Conservation (phyloP, 2,329 filamentous ascomycete species). For the Xylaria sp. region DNA sequence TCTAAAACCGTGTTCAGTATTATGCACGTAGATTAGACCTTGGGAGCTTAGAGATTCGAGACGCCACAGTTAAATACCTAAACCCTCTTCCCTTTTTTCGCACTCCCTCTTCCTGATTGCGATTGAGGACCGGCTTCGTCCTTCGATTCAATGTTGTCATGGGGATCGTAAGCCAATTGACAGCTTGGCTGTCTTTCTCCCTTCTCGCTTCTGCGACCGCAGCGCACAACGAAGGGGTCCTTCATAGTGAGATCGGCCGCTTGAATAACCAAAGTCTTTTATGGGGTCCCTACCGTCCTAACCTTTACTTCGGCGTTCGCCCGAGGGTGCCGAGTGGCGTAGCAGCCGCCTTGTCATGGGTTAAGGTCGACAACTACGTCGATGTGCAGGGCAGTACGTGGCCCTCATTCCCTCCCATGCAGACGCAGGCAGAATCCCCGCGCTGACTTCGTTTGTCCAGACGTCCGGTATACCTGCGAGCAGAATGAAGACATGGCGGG, state of each 20-base stretch:
- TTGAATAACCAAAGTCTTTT: slow-evolving; percentile 81
- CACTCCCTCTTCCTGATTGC: neutral
- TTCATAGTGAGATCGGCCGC: slow-evolving; percentile 56
- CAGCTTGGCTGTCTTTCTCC: slow-evolving; percentile 42
- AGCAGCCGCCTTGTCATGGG: slow-evolving; percentile 86
- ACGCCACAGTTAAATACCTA: neutral
- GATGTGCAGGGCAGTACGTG: slow-evolving; percentile 75
- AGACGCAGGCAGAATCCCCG: no score
- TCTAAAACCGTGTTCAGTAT: slow-evolving; percentile 40
- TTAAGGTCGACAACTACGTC: slow-evolving; percentile 77
- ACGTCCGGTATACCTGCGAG: slow-evolving; percentile 92
- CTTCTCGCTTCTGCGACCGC: slow-evolving; percentile 28
- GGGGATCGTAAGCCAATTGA: slow-evolving; percentile 38
- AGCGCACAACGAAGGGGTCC: slow-evolving; percentile 44
- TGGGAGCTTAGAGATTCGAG: slow-evolving; percentile 4
- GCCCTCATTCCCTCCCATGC: neutral
- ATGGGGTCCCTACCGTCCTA: slow-evolving; percentile 95
- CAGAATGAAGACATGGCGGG: slow-evolving; percentile 92
- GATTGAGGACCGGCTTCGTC: neutral
- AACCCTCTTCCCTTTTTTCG: no score
- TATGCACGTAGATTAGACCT: no score
- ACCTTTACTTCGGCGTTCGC: slow-evolving; percentile 90
- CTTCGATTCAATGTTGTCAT: slow-evolving; percentile 38
- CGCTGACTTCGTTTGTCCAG: slow-evolving; percentile 49
- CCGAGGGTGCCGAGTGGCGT: slow-evolving; percentile 82